Base-by-base conservation (phyloP, 495 filamentous ascomycete species). In the Neurospora terricola region DNA sequence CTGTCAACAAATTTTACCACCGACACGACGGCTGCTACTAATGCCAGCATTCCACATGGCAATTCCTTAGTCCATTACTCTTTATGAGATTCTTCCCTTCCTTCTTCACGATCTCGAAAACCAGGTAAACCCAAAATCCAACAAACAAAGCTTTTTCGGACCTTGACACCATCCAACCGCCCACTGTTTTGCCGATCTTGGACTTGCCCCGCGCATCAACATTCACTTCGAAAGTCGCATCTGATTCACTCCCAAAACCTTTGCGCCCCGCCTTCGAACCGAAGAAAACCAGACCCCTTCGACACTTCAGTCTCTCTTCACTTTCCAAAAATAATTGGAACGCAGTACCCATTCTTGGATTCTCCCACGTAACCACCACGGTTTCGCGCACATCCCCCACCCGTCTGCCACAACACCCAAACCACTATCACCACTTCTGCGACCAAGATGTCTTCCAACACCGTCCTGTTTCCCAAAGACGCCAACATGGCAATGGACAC, bases 391-490 rank as follows among this genome's bases (percentile, higher is more conserved):
- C 54, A 30, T 45, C 8, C 36, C 54, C 27, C 72, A 74, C 66
- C 72, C 59, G 48, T 39, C 72, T 34, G 9, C 43, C 23, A 30
- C 27, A 37, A 43, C 39, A 43, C 12, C 27, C 34, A 18, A 54
- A 30, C 14, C 70, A 74, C 7, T n/a, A 70, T 3, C 45, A n/a
- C 45, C 54, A 73, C 23, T 21, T 45, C 21, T 21, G 9, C 21
- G 38, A 38, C 14, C 62, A 76, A 72, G 9, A 80, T 79, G 76
- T 78, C 82, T 70, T 76, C 80, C 77, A 86, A 81, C 80, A 66
- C 54, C 27, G 81, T 87, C 72, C 87, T 92, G 77, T 79, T 83
- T 42, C 80, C 85, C 73, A 86, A 87, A 76, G 89, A 91, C 83
- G 82, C 84, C 79, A 91, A 91, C 80, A 80, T 77, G 72, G 79